Evolutionary conservation across 345 rosid species (phyloP).

Genomic region (Capsella bursapastoris): DNA sequence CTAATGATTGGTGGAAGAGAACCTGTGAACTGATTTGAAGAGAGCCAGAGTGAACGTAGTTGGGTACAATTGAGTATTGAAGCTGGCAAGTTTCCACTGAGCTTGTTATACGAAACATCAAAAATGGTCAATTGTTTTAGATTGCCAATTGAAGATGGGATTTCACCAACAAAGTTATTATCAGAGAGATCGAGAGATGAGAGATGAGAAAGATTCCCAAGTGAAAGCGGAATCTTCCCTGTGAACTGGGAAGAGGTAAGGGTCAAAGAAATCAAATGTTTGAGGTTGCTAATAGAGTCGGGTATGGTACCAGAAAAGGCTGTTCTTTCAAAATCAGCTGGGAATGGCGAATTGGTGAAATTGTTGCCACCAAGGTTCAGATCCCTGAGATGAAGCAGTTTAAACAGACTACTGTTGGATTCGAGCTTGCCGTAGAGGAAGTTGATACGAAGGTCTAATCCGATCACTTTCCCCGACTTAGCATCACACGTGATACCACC

Average conservation of each 20-base stretch:
- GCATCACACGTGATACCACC: background rate
- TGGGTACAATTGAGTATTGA: background rate
- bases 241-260: background rate
- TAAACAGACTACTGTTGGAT: background rate
- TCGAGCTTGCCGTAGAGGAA: background rate
- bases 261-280: background rate
- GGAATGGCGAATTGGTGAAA: background rate
- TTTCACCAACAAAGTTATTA: background rate
- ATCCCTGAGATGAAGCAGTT: background rate
- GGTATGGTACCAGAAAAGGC: background rate
- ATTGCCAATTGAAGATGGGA: slow-evolving; percentile 1
- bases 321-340: background rate
- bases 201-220: slow-evolving; percentile 20
- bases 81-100: slow-evolving; percentile 34
- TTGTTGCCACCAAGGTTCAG: background rate
- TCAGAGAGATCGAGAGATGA: too few relatives aligned
- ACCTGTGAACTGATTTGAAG: background rate
- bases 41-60: background rate
- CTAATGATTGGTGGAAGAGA: slow-evolving; percentile 1
- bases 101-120: background rate
- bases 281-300: background rate
- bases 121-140: background rate
- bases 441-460: background rate
- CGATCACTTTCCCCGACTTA: background rate
- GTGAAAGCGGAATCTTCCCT: background rate